Evolutionary conservation across 1,284 basidiomycete genomes (phyloP), one percentile per base, ranked within the genome.

Genomic region (Austroboletus novae-zelandiae): DNA sequence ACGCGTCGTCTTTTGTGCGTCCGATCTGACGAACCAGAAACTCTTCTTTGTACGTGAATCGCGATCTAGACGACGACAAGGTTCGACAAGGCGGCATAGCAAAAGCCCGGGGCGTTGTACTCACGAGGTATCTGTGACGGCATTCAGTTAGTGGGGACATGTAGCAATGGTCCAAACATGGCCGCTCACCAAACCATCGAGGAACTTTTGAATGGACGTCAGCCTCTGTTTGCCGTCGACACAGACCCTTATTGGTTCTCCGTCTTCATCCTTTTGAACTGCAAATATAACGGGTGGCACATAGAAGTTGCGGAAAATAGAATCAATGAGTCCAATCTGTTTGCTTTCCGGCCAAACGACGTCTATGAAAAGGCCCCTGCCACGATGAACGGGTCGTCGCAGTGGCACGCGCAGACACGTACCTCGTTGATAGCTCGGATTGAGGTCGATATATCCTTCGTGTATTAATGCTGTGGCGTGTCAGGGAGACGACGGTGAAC

Each of bases 141-240:
- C 25, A 47, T 3, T 31, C 17, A 4, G 37, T 65, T 40, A 51
- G 29, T 11, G 20, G 14, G 27, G 31, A 36, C 17, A 2, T 9
- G 15, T 11, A 13, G 3, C 17, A 32, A 20, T 17, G 18, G 29
- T 13, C 9, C 5, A 34, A 40, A 30, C 34, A 36, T 11, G 34
- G 45, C 5, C 4, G 34, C 80, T 59, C 57, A 84, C 86, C 65
- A 81, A 71, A 14, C 86, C 86, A 55, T 86, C 83, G 44, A 86
- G 73, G 60, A 89, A 88, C 55, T 79, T 81, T 57, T 81, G 79
- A 53, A 89, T 86, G 0, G 86, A 86, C 0, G 85, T 88, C 44
- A 89, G 65, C 40, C 86, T 73, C 70, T 89, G 86, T 61, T 89
- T 90, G 5, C 86, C 86, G 56, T 89, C 88, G 13, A 89, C 84